Conservation (phyloP, 176 grass and related monocot genomes). For the Pontederia crassipes region DNA sequence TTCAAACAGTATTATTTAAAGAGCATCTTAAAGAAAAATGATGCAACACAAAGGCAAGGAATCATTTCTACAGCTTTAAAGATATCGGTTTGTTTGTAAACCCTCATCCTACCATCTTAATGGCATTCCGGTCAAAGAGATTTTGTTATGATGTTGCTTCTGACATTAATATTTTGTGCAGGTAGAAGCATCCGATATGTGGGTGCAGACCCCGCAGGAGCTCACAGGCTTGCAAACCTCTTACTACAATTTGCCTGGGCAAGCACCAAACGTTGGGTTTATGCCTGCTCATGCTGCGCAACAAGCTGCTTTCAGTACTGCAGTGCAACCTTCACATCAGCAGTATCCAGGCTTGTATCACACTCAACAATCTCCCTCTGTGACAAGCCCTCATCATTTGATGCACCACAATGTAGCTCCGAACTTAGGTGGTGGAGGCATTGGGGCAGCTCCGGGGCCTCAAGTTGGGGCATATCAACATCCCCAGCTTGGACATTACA, state of each 20-base stretch:
- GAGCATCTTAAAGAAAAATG: no score
- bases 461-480: slow-evolving; percentile 75
- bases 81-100: no score
- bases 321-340: slow-evolving; percentile 49
- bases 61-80: no score
- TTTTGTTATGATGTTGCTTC: not conserved
- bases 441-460: slow-evolving; percentile 48
- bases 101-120: no score
- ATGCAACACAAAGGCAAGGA: no score
- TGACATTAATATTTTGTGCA: slow-evolving; percentile 14
- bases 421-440: slow-evolving; percentile 33
- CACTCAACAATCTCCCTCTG: slow-evolving; percentile 47
- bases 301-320: slow-evolving; percentile 55
- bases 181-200: slow-evolving; percentile 67
- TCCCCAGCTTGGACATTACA: slow-evolving; percentile 54
- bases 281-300: slow-evolving; percentile 46
- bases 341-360: slow-evolving; percentile 67
- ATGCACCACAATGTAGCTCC: slow-evolving; percentile 59
- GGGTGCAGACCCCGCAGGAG: slow-evolving; percentile 57
- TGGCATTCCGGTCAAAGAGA: not conserved
- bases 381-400: slow-evolving; percentile 54
- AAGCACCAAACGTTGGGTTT: slow-evolving; percentile 53
- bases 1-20: no score
- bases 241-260: slow-evolving; percentile 60
- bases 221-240: slow-evolving; percentile 40